Percentiles rank a stretch among this genome's conserved stretches.
These are phyloP conservation scores for Lodderomyces theae DNA, from an alignment of 1,139 yeast species.

Conservation along the genomic window DNA sequence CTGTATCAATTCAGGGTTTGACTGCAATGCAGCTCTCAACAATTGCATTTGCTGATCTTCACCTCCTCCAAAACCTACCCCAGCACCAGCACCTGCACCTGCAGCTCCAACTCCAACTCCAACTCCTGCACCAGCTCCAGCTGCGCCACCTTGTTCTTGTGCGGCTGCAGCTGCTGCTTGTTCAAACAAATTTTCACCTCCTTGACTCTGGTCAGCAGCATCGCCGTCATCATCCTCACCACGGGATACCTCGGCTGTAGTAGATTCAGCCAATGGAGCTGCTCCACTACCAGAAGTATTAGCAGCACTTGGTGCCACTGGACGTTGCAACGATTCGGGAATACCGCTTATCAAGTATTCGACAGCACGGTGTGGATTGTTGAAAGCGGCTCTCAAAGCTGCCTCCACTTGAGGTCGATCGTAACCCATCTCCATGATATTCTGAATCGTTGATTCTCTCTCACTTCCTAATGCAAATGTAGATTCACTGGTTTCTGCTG, in stretches of 20 bases:
- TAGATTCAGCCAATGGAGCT: conserved; percentile 15
- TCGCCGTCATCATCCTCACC: conserved; percentile 23
- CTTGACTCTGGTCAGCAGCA: conserved; percentile 25
- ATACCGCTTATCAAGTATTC: conserved; percentile 90
- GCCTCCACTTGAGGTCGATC: conserved; percentile 82
- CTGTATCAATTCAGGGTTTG: conserved; percentile 87
- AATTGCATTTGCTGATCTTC: conserved; percentile 58
- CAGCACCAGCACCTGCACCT: conserved; percentile 14
- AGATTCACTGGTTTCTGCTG: conserved; percentile 17
- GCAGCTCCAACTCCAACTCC: conserved; percentile 27
- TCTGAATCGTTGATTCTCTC: conserved; percentile 66
- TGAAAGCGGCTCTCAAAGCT: conserved; percentile 93
- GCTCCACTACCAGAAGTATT: conserved; percentile 6
- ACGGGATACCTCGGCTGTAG: conserved; percentile 23
- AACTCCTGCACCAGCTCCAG: conserved; percentile 29
- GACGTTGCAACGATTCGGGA: conserved; percentile 60
- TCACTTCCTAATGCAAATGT: conserved; percentile 63
- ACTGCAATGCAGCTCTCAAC: conserved; percentile 74
- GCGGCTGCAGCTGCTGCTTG: conserved; percentile 60
- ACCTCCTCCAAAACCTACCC: conserved; percentile 25
- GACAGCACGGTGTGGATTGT: conserved; percentile 97
- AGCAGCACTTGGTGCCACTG: conserved; percentile 24
- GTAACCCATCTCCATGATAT: conserved; percentile 96
- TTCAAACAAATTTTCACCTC: conserved; percentile 59
- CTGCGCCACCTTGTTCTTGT: conserved; percentile 16